Percentiles rank a stretch among this genome's conserved stretches.
These are phyloP conservation scores for Cyberlindnera euphorbiiphila DNA, from an alignment of 805 yeast genomes.

Conservation along the genomic window DNA sequence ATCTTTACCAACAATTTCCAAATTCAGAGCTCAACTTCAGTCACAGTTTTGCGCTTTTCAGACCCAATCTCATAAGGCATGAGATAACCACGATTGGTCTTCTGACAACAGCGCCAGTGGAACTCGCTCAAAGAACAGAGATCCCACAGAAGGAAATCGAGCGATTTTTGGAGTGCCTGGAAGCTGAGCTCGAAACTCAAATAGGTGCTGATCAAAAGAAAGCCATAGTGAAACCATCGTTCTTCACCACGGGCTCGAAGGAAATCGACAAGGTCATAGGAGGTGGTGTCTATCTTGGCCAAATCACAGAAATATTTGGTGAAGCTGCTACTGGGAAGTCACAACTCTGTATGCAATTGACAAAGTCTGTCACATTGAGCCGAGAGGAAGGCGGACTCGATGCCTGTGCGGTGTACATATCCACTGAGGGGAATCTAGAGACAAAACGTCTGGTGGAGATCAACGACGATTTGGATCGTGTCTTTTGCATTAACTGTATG, in stretches of 20 bases:
- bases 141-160: constrained; percentile 13
- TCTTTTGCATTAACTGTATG: constrained; percentile 54
- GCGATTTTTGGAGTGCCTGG: constrained; percentile 4
- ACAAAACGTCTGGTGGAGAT: constrained; percentile 59
- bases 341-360: constrained; percentile 66
- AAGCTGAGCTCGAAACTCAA: background rate
- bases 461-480: constrained; percentile 33
- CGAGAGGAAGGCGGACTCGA: constrained; percentile 43
- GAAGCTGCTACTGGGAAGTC: constrained; percentile 86
- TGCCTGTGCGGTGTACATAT: constrained; percentile 58
- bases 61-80: constrained; percentile 27
- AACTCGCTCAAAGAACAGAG: constrained; percentile 11
- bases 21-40: constrained; percentile 33
- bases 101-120: constrained; percentile 32
- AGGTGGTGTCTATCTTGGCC: constrained; percentile 55
- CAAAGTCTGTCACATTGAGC: constrained; percentile 55
- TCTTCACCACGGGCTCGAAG: constrained; percentile 51
- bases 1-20: constrained; percentile 39
- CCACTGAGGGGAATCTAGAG: constrained; percentile 74
- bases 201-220: background rate
- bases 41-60: constrained; percentile 29
- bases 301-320: constrained; percentile 75
- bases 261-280: constrained; percentile 45
- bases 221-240: constrained; percentile 14
- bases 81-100: constrained; percentile 40